Evolutionary conservation across 2,329 filamentous ascomycete species (phyloP).

Genomic region (Alternaria panax): DNA sequence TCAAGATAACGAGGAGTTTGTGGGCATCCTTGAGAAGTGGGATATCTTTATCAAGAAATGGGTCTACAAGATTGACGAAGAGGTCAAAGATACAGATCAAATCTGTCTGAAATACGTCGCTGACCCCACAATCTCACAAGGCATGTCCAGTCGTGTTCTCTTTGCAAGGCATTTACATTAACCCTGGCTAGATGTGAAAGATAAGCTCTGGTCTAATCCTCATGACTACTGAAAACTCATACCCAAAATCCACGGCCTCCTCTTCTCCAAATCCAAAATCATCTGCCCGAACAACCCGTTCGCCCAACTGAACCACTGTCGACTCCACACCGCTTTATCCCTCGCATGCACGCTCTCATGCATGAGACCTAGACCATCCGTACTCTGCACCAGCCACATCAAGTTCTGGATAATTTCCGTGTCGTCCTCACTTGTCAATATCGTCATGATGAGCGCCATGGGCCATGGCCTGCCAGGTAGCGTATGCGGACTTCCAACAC

Average conservation of each 20-base stretch:
- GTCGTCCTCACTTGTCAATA: slow-evolving; percentile 58
- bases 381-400: slow-evolving; percentile 54
- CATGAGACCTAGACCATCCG: slow-evolving; percentile 57
- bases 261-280: slow-evolving; percentile 54
- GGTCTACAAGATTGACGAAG: too few species aligned
- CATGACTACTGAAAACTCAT: slow-evolving; percentile 35
- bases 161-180: too few species aligned
- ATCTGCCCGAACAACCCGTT: slow-evolving; percentile 60
- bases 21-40: too few species aligned
- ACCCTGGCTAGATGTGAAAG: too few species aligned
- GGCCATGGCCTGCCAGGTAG: slow-evolving; percentile 58
- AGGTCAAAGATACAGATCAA: too few species aligned
- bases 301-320: slow-evolving; percentile 61
- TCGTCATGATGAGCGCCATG: slow-evolving; percentile 59
- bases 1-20: too few species aligned
- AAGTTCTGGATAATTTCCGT: slow-evolving; percentile 54
- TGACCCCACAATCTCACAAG: too few species aligned
- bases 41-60: too few species aligned
- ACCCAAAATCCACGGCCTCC: slow-evolving; percentile 53
- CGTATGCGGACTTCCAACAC: slow-evolving; percentile 57
- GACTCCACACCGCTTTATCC: slow-evolving; percentile 52
- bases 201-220: neutral
- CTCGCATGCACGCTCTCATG: slow-evolving; percentile 59
- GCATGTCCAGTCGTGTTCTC: too few species aligned
- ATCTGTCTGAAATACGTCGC: too few species aligned